Conservation (phyloP, 1,139 yeast genomes). For the Lodderomyces margitis region DNA sequence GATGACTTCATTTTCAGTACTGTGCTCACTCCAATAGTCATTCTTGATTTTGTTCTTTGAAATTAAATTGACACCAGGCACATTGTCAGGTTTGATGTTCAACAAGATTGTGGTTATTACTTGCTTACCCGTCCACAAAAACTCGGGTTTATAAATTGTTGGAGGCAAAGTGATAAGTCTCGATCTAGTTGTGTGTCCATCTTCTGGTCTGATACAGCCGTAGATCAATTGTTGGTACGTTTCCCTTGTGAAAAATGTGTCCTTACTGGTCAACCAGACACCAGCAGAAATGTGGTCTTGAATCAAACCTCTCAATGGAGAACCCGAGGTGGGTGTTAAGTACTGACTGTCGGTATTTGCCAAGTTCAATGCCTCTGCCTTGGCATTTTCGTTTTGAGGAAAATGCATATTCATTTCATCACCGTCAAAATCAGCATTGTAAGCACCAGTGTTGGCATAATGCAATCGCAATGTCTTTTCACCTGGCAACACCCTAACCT, state of each 20-base stretch:
- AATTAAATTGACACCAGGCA: constrained; percentile 85
- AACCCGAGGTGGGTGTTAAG: constrained; percentile 96
- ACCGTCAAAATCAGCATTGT: constrained; percentile 99
- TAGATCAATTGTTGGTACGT: constrained; percentile 90
- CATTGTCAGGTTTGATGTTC: constrained; percentile 80
- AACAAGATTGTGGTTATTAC: constrained; percentile 84
- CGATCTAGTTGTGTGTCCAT: constrained; percentile 84
- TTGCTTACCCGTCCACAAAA: constrained; percentile 99
- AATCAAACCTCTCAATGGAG: constrained; percentile 97
- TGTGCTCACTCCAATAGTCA: constrained; percentile 90
- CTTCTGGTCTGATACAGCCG: constrained; percentile 95
- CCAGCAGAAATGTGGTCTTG: constrained; percentile 99
- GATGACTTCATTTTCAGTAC: constrained; percentile 81
- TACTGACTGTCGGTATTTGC: constrained; percentile 98
- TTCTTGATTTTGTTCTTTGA: constrained; percentile 89
- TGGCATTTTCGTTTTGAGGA: constrained; percentile 97
- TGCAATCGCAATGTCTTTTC: constrained; percentile 96
- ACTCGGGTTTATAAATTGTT: constrained; percentile 79
- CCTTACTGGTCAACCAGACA: constrained; percentile 95
- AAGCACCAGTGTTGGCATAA: constrained; percentile 98
- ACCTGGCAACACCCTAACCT: constrained; percentile 93
- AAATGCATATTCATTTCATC: constrained; percentile 99
- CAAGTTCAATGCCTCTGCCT: constrained; percentile 91
- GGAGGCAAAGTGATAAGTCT: constrained; percentile 86
- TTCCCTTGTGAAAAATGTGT: constrained; percentile 86